phyloP scores from a whole-genome alignment of 768 basidiomycete species.

The Paxillus ammoniavirescens region DNA sequence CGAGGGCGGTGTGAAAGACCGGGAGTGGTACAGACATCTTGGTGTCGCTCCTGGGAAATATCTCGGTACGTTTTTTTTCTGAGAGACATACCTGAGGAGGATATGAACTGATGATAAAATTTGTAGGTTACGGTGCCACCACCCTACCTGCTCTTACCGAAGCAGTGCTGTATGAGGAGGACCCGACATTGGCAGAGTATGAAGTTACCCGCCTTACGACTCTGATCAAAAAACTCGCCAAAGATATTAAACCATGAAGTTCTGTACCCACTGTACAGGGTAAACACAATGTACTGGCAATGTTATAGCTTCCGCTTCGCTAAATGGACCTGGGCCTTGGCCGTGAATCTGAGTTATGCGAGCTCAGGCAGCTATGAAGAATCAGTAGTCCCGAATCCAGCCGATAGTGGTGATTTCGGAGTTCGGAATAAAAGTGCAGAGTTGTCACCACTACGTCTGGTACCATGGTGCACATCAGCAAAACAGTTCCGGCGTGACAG shows the following conservation, averaged over 20 bases:
- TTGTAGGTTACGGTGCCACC: conserved; percentile 76
- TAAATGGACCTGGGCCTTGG: too few relatives aligned
- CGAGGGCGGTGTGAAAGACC: conserved; percentile 69
- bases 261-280: background rate
- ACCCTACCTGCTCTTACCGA: conserved; percentile 82
- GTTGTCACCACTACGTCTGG: too few relatives aligned
- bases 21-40: conserved; percentile 86
- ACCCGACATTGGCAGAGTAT: conserved; percentile 54
- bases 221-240: conserved; percentile 54
- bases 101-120: background rate
- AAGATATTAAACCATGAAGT: conserved; percentile 20
- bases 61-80: conserved; percentile 57
- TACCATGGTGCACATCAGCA: too few relatives aligned
- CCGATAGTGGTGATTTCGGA: too few relatives aligned
- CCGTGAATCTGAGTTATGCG: too few relatives aligned
- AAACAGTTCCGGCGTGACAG: too few relatives aligned
- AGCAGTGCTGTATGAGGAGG: conserved; percentile 67
- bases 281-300: background rate
- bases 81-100: background rate
- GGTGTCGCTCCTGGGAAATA: conserved; percentile 87
- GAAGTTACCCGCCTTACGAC: conserved; percentile 57
- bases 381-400: too few relatives aligned
- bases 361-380: too few relatives aligned
- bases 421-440: too few relatives aligned
- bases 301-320: background rate